Conservation (phyloP, 2,329 filamentous ascomycete genomes). For the Hawksworthiomyces lignivorus region DNA sequence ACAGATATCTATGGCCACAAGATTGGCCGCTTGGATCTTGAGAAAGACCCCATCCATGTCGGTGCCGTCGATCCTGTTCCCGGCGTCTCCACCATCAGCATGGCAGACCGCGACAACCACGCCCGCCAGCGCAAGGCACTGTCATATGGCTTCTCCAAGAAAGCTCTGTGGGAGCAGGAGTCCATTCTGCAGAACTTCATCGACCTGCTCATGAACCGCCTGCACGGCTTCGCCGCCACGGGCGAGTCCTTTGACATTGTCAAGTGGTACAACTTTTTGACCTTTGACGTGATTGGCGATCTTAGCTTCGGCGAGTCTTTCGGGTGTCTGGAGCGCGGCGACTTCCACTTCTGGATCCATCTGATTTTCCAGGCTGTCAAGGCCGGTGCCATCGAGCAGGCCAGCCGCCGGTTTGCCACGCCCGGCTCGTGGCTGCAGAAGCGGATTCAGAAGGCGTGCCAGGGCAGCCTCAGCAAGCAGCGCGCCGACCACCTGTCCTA, state of each 20-base stretch:
- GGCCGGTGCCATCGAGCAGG: constrained; percentile 10
- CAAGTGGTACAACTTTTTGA: constrained; percentile 18
- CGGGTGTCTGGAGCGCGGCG: constrained; percentile 15
- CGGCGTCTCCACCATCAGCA: constrained; percentile 10
- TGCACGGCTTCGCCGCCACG: constrained; percentile 13
- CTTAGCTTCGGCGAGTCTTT: constrained; percentile 19
- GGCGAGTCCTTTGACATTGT: constrained; percentile 36
- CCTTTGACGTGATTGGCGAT: constrained; percentile 20
- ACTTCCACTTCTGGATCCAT: constrained; percentile 17
- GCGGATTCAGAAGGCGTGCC: constrained; percentile 7
- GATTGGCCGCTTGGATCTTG: constrained; percentile 10
- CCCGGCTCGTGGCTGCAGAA: constrained; percentile 9
- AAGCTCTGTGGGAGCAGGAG: constrained; percentile 32
- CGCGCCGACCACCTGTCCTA: constrained; percentile 8
- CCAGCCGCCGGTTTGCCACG: constrained; percentile 7
- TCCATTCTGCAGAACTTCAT: constrained; percentile 30
- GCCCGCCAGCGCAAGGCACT: constrained; percentile 25
- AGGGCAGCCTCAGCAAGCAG: constrained; percentile 5
- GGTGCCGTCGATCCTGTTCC: constrained; percentile 12
- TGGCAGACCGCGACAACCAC: constrained; percentile 19
- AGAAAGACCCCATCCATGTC: constrained; percentile 11
- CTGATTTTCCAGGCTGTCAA: constrained; percentile 13
- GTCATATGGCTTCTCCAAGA: constrained; percentile 31
- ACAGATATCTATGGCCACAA: constrained; percentile 23
- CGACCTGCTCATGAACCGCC: constrained; percentile 24